Evolutionary conservation across 352 stramenopile genomes (phyloP).

Genomic region (Globisporangium iwayamae): DNA sequence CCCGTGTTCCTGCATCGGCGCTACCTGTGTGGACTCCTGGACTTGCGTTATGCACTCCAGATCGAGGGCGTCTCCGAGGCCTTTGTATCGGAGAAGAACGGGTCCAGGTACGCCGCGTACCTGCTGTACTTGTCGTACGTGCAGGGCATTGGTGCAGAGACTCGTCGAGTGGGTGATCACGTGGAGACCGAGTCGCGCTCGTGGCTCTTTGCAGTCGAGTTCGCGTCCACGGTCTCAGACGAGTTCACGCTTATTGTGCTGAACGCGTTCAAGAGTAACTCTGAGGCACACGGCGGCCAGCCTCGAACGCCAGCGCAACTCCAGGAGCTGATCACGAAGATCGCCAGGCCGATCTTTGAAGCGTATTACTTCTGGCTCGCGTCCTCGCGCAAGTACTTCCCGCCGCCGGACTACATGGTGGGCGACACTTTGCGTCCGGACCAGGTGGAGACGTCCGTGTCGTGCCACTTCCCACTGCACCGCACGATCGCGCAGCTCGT

Average conservation of each 20-base stretch:
- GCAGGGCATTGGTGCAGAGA: conserved; percentile 69
- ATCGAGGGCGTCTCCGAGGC: conserved; percentile 92
- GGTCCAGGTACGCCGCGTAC: conserved; percentile 51
- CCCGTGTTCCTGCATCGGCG: conserved; percentile 91
- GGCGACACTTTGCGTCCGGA: conserved; percentile 49
- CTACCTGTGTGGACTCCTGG: conserved; percentile 95
- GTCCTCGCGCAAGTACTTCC: conserved; percentile 73
- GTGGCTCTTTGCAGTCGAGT: conserved; percentile 84
- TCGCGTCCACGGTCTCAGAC: conserved; percentile 79
- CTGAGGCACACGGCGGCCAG: conserved; percentile 15
- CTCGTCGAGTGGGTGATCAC: conserved; percentile 59
- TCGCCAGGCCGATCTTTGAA: conserved; percentile 67
- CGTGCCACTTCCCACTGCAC: conserved; percentile 80
- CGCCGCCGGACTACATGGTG: conserved; percentile 51
- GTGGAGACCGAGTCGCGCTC: conserved; percentile 72
- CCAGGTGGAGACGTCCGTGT: conserved; percentile 62
- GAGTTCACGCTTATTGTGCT: conserved; percentile 77
- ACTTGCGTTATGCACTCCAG: conserved; percentile 97
- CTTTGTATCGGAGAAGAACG: conserved; percentile 83
- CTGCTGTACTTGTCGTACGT: conserved; percentile 74
- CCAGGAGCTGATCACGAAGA: conserved; percentile 40
- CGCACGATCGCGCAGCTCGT: conserved; percentile 72
- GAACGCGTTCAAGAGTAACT: conserved; percentile 63
- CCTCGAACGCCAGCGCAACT: conserved; percentile 11
- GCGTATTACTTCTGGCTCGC: conserved; percentile 82